Conservation (phyloP, 2,329 filamentous ascomycete species). For the Fusarium equiseti region DNA sequence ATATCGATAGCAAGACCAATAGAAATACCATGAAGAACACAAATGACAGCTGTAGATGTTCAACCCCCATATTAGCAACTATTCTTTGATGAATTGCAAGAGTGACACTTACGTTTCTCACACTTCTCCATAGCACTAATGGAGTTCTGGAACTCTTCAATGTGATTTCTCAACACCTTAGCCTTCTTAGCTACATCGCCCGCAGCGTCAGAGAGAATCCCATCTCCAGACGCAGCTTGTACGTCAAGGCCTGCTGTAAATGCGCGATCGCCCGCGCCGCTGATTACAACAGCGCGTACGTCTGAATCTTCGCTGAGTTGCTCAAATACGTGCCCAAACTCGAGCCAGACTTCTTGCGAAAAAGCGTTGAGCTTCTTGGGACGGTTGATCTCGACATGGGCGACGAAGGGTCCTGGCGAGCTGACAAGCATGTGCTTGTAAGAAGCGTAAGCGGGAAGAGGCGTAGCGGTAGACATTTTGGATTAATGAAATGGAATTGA, state of each 20-base stretch:
- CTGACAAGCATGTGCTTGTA: constrained; percentile 80
- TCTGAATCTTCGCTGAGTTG: constrained; percentile 77
- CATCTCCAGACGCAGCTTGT: constrained; percentile 70
- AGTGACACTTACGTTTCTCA: constrained; percentile 77
- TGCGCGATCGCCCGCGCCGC: constrained; percentile 82
- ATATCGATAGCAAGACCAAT: constrained; percentile 85
- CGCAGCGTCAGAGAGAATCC: constrained; percentile 55
- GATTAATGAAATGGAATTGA: background rate
- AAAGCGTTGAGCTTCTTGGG: constrained; percentile 91
- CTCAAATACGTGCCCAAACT: constrained; percentile 79
- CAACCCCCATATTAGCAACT: constrained; percentile 31
- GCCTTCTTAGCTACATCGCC: constrained; percentile 75
- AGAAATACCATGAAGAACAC: constrained; percentile 81
- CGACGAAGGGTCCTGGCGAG: constrained; percentile 78
- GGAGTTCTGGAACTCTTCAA: constrained; percentile 83
- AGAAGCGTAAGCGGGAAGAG: constrained; percentile 55
- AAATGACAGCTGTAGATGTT: constrained; percentile 75
- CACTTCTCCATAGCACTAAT: constrained; percentile 84
- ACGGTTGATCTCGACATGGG: constrained; percentile 93
- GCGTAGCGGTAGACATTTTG: constrained; percentile 43
- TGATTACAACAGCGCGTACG: constrained; percentile 82
- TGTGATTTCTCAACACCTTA: constrained; percentile 71
- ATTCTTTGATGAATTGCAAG: background rate
- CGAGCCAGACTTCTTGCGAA: constrained; percentile 85
- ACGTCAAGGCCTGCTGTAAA: constrained; percentile 92